phyloP scores from a whole-genome alignment of 345 rosid species.

The Streptanthus diversifolius region DNA sequence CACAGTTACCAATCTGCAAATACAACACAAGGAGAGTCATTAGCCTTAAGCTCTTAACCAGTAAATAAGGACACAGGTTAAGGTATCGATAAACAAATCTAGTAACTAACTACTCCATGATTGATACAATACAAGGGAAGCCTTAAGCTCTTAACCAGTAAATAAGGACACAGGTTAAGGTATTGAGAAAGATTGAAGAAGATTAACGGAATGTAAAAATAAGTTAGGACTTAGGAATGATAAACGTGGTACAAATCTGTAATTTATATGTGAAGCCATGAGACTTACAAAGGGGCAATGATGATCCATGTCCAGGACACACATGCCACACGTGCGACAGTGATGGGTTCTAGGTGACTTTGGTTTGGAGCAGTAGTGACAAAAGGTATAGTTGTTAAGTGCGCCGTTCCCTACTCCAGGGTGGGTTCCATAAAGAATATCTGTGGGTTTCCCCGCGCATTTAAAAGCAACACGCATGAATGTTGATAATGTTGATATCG shows the following conservation, averaged over 20 bases:
- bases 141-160: not conserved
- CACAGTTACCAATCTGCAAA: conserved; percentile 93
- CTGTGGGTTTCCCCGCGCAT: conserved; percentile 66
- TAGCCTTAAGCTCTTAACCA: not conserved
- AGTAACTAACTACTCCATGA: not conserved
- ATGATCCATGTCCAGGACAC: conserved; percentile 95
- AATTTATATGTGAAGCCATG: not conserved
- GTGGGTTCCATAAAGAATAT: conserved; percentile 68
- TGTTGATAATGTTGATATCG: conserved; percentile 53
- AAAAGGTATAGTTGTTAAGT: conserved; percentile 75
- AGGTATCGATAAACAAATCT: not conserved
- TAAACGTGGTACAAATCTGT: not conserved
- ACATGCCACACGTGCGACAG: conserved; percentile 85
- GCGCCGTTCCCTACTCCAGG: conserved; percentile 73
- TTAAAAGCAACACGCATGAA: conserved; percentile 67
- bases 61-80: not conserved
- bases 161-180: not conserved
- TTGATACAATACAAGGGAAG: not conserved
- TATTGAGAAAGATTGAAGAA: not conserved
- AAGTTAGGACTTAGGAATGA: not conserved
- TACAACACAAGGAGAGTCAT: not conserved
- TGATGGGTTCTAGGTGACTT: conserved; percentile 91
- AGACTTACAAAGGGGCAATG: conserved; percentile 95
- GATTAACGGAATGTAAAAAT: not conserved
- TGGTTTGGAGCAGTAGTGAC: conserved; percentile 67